Evolutionary conservation across 306 rosid species (phyloP), one percentile per base, ranked within the genome.

Genomic region (Casuarina equisetifolia): DNA sequence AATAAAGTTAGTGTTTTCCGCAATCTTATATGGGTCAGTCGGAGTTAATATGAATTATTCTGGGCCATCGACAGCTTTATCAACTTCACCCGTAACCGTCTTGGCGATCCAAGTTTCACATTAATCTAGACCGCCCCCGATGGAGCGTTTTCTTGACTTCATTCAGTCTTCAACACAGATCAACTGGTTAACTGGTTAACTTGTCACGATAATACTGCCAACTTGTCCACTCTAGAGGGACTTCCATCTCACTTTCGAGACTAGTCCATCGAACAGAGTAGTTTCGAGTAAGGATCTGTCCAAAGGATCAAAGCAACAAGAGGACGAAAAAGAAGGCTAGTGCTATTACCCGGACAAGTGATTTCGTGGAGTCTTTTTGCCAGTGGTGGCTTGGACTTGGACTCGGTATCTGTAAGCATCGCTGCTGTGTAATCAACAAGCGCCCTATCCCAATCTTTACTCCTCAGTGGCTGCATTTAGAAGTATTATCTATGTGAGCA

Each of bases 401-500:
- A 78, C 45, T 84, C 90, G 72, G 90, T 85, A 74, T 89, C 95
- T 58, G 93, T 84, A 79, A 94, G 89, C 90, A 86, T 83, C 12
- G 98, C 97, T 61, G 89, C 93, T 58, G 93, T 89, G 91, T 39
- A 91, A 83, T 94, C 98, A 76, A 86, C 84, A 49, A 92, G 90
- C 63, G 97, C 98, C 85, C 82, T 89, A 80, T 94, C 98, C 97
- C 98, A 92, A 85, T 84, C 85, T 82, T 94, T 94, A n/a, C 74
- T 61, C 90, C 90, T 90, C 80, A 94, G 81, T 78, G 98, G 98
- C 97, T 94, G 93, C 80, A 87, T 74, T 70, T 71, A 75, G 44
- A 63, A 74, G 3, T 70, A 85, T 57, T 66, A 80, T 63, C 78
- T 73, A 80, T 49, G 79, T 86, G 36, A 90, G 76, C 69, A 76